Evolutionary conservation across 1,284 basidiomycete genomes (phyloP).

Genomic region (Psilocybe mexicana): DNA sequence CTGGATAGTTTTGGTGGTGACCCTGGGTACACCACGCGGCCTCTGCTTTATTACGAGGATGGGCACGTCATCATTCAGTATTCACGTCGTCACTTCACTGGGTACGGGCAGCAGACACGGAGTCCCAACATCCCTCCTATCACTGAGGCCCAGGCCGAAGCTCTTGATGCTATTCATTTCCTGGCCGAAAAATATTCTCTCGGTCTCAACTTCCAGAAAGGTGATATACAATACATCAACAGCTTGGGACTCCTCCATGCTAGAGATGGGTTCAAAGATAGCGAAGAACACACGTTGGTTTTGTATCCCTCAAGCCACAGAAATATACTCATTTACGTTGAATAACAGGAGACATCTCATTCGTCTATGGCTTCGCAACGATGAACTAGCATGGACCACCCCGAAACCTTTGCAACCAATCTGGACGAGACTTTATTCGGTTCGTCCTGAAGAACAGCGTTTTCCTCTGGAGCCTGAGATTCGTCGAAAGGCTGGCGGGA

Average conservation of each 20-base stretch:
- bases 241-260: slow-evolving; percentile 46
- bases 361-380: slow-evolving; percentile 38
- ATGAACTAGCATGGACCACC: slow-evolving; percentile 38
- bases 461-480: slow-evolving; percentile 37
- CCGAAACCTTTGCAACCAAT: slow-evolving; percentile 30
- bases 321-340: slow-evolving; percentile 22
- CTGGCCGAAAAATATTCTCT: slow-evolving; percentile 44
- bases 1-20: slow-evolving; percentile 42
- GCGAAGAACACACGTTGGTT: slow-evolving; percentile 38
- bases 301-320: neutral
- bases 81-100: slow-evolving; percentile 47
- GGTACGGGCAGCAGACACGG: slow-evolving; percentile 36
- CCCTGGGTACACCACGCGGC: slow-evolving; percentile 38
- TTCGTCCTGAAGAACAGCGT: slow-evolving; percentile 33
- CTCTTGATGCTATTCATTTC: slow-evolving; percentile 47
- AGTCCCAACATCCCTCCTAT: slow-evolving; percentile 41
- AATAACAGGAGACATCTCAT: slow-evolving; percentile 25
- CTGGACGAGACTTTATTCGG: slow-evolving; percentile 34
- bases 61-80: slow-evolving; percentile 46
- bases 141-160: slow-evolving; percentile 49
- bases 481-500: slow-evolving; percentile 35
- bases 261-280: slow-evolving; percentile 45
- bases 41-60: slow-evolving; percentile 41
- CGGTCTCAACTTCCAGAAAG: slow-evolving; percentile 47
- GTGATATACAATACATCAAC: slow-evolving; percentile 53